Evolutionary conservation across 2,329 filamentous ascomycete genomes (phyloP).

Genomic region (Incumbomyces lentus): DNA sequence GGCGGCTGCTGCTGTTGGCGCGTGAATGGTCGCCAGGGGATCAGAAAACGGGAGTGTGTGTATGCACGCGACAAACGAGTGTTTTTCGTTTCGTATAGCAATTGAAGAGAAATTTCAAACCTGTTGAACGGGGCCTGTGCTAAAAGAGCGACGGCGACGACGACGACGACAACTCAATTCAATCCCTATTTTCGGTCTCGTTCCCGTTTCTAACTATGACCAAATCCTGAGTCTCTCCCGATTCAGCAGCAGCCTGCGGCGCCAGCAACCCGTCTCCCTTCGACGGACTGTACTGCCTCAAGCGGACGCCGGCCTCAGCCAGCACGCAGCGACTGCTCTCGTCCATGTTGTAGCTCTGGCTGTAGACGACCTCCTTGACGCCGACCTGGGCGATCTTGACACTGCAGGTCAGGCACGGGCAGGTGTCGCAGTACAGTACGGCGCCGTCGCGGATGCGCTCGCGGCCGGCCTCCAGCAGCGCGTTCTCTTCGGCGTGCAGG

Average conservation of each 20-base stretch:
- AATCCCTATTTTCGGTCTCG: no score
- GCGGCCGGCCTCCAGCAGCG: slow-evolving; percentile 81
- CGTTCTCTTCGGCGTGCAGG: slow-evolving; percentile 97
- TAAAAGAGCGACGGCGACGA: no score
- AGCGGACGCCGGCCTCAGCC: slow-evolving; percentile 65
- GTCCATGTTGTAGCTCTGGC: slow-evolving; percentile 91
- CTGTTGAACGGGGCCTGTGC: no score
- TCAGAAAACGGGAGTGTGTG: no score
- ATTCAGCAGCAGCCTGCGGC: not conserved
- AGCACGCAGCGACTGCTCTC: slow-evolving; percentile 72
- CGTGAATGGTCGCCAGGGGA: not conserved
- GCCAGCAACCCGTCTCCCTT: slow-evolving; percentile 10
- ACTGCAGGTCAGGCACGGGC: slow-evolving; percentile 91
- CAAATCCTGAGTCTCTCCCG: slow-evolving; percentile 7
- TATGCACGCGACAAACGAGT: no score
- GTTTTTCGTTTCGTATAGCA: no score
- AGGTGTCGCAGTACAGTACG: slow-evolving; percentile 89
- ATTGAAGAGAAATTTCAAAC: no score
- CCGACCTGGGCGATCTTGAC: slow-evolving; percentile 98
- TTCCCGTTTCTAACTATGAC: slow-evolving; percentile 4
- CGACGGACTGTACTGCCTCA: slow-evolving; percentile 60
- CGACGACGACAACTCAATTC: no score
- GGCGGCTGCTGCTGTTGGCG: not conserved
- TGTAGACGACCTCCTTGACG: slow-evolving; percentile 91
- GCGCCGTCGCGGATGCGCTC: slow-evolving; percentile 76